Evolutionary conservation across 345 rosid genomes (phyloP).

Genomic region (Syzygium oleosum): DNA sequence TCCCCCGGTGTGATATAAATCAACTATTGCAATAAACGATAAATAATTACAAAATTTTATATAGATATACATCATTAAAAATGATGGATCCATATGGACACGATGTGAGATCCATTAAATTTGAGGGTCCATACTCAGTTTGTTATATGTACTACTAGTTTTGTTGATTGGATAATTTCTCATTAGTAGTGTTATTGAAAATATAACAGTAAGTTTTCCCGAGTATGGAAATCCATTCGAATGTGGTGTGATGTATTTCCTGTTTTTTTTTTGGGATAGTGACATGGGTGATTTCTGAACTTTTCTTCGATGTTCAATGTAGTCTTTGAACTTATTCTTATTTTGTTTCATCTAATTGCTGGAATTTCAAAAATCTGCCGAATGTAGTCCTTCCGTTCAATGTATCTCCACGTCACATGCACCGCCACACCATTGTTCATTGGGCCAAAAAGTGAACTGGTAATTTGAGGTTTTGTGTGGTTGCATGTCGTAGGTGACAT

Average conservation of each 20-base stretch:
- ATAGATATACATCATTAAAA: neutral
- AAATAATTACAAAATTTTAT: neutral
- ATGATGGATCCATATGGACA: neutral
- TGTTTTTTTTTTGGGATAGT: neutral
- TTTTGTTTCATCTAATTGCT: neutral
- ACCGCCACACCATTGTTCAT: neutral
- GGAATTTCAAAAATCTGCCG: neutral
- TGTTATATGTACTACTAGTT: neutral
- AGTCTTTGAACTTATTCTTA: neutral
- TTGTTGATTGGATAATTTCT: neutral
- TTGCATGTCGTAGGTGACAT: neutral
- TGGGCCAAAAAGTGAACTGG: too few relatives aligned
- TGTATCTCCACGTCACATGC: neutral
- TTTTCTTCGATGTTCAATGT: neutral
- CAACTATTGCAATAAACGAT: neutral
- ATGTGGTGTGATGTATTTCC: neutral
- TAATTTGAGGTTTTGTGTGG: neutral
- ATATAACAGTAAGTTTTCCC: neutral
- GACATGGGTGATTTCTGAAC: neutral
- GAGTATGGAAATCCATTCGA: neutral
- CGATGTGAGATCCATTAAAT: neutral
- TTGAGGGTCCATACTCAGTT: neutral
- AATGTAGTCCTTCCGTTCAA: neutral
- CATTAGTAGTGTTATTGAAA: neutral
- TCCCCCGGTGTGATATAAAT: neutral